Evolutionary conservation across 23 red algal genomes (phyloP).

Genomic region (Cyanidioschyzon merolae): DNA sequence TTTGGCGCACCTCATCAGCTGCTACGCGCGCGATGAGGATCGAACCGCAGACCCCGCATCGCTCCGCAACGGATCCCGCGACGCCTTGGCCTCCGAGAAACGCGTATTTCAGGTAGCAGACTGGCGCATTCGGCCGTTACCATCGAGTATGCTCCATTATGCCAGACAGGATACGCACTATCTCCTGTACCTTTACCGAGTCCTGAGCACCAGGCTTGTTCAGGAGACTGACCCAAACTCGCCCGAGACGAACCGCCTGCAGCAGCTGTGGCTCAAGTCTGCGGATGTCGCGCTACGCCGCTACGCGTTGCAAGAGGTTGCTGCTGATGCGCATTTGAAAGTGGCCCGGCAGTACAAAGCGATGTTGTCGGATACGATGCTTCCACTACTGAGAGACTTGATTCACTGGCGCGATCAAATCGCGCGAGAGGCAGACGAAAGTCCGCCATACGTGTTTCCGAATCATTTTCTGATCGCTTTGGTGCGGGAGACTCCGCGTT

Average conservation of each 20-base stretch:
- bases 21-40: neutral
- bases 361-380: conserved; percentile 29
- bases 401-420: conserved; percentile 62
- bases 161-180: conserved; percentile 94
- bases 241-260: conserved; percentile 5
- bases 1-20: conserved; percentile 46
- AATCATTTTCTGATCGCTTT: conserved; percentile 32
- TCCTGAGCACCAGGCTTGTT: conserved; percentile 40
- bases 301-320: conserved; percentile 29
- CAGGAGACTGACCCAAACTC: conserved; percentile 8
- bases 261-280: conserved; percentile 33
- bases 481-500: conserved; percentile 17
- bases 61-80: conserved; percentile 23
- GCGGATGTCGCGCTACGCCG: conserved; percentile 30
- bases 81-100: conserved; percentile 22
- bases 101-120: conserved; percentile 75
- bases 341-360: conserved; percentile 28
- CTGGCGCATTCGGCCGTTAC: conserved; percentile 82
- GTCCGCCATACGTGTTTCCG: conserved; percentile 52
- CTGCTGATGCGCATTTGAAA: conserved; percentile 25
- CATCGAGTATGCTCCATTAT: conserved; percentile 62
- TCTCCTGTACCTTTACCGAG: conserved; percentile 79
- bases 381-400: conserved; percentile 43
- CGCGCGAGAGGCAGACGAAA: conserved; percentile 83
- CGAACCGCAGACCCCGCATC: neutral